Base-by-base conservation (phyloP, 1,284 basidiomycete species). In the Ustilago xerochloae region DNA sequence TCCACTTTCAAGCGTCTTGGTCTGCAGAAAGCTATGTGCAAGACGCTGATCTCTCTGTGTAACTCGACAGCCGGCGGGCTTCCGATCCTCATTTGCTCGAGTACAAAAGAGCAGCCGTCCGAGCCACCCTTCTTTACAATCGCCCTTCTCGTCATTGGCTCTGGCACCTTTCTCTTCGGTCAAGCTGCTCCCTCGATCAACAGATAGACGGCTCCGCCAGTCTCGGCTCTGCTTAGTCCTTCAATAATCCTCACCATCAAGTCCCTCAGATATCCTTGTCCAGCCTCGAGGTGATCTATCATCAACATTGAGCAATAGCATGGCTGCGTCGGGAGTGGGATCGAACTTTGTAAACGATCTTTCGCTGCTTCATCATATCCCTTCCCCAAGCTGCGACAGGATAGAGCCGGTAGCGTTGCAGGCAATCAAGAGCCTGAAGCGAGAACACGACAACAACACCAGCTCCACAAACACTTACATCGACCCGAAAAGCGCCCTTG, bases 401-500 rank as follows among this genome's bases (percentile, higher is more conserved):
- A 13, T 20, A 16, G 18, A 16, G 3, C 12, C 28, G 22, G 3
- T 33, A 13, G 30, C 43, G 6, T n/a, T 35, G 16, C 47, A 47
- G 15, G 48, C 53, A 1, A 51, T 47, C 53, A 51, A 33, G 18
- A 35, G 24, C 13, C n/a, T 43, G 30, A 16, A 39, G 13, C 22
- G 46, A n/a, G 36, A 55, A n/a, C 4, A 26, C 9, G n/a, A 55
- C 32, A 16, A 26, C 4, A 33, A 29, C 0, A 2, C 9, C n/a
- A 49, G 48, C 39, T 50, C 53, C 1, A 28, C 43, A 16, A 36
- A 56, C 28, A 33, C 22, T 3, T 39, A 38, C 33, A 30, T 52
- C 22, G 53, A 56, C 20, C 53, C 61, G 5, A 51, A 50, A 9
- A 47, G 26, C 24, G 54, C 62, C 26, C 43, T 52, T 4, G 15